phyloP scores from a whole-genome alignment of 768 basidiomycete genomes.

The Suillus luteus region DNA sequence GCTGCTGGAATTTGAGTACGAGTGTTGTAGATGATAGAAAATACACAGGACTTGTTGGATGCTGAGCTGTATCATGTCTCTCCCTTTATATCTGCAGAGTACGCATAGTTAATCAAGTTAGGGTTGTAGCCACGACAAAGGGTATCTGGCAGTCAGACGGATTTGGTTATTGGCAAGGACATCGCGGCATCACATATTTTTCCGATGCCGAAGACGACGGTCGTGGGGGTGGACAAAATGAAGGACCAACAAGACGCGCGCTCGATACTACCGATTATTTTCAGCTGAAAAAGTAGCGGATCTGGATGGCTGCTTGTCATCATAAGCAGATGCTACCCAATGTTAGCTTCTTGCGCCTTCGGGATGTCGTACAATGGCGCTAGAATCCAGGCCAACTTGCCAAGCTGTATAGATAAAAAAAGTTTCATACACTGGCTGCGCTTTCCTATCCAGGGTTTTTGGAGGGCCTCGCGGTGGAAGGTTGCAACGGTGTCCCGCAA shows the following conservation, averaged over 20 bases:
- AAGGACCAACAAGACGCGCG: not conserved
- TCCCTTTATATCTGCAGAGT: not conserved
- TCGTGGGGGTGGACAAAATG: not conserved
- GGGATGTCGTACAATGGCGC: not conserved
- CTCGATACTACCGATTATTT: not conserved
- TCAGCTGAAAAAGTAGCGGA: not conserved
- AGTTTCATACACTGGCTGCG: not conserved
- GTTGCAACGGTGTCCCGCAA: not conserved
- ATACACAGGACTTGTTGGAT: too few species aligned
- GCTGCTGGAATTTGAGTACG: not conserved
- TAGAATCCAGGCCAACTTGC: not conserved
- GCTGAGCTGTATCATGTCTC: not conserved
- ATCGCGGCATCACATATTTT: not conserved
- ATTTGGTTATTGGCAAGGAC: not conserved
- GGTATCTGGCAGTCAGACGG: not conserved
- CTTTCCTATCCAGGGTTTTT: not conserved
- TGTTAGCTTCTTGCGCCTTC: not conserved
- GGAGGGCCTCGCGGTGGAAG: not conserved
- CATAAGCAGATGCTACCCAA: not conserved
- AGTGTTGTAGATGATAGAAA: not conserved
- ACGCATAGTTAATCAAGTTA: not conserved
- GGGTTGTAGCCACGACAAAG: not conserved
- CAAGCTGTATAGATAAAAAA: constrained; percentile 4
- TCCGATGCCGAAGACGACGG: not conserved
- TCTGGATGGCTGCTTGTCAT: not conserved